Base-by-base conservation (phyloP, 352 stramenopile species). In the Globisporangium nodosum region DNA sequence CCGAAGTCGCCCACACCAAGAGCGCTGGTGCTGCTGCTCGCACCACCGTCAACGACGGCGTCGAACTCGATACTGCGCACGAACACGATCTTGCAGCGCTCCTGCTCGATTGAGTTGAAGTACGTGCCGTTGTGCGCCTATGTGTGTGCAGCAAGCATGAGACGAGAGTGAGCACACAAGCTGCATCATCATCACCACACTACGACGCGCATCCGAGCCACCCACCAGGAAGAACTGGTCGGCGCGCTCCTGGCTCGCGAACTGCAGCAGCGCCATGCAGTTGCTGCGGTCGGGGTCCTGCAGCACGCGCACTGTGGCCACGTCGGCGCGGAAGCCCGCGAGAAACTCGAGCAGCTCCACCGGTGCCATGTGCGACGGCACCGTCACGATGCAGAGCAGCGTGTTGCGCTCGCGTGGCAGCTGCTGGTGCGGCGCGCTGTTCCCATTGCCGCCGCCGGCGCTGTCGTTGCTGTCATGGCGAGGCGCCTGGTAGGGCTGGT, bases 21-120 rank as follows among this genome's bases (percentile, higher is more conserved):
- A 37, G 71, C 60, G 13, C 51, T 66, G 7, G 40, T 49, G 13
- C 71, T 54, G 4, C 58, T 31, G 45, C 66, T 27, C 24, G 24
- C 24, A 27, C 24, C 49, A 50, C 46, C 46, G 53, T 67, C 59
- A 1, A 54, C 62, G 16, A 84, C 60, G 0, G 70, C 50, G 64
- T 93, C 85, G 60, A 97, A 97, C 69, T 88, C 81, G 54, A 96
- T 92, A 55, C 76, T 88, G 53, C 80, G 70, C 46, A 97, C 87
- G 65, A 97, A 97, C 49, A 96, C 87, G 63, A 96, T 89, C 52
- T 91, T 89, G 69, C 87, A 97, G 8, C 79, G 76, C 57, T 96
- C 84, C 43, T 87, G 85, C 72, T 97, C 87, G 47, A 97, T 94
- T 55, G 88, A 97, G 67, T 94, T 97, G 66, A 96, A 97, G 58